Evolutionary conservation across 2,329 filamentous ascomycete genomes (phyloP).

Genomic region (Fusarium veterinarium): DNA sequence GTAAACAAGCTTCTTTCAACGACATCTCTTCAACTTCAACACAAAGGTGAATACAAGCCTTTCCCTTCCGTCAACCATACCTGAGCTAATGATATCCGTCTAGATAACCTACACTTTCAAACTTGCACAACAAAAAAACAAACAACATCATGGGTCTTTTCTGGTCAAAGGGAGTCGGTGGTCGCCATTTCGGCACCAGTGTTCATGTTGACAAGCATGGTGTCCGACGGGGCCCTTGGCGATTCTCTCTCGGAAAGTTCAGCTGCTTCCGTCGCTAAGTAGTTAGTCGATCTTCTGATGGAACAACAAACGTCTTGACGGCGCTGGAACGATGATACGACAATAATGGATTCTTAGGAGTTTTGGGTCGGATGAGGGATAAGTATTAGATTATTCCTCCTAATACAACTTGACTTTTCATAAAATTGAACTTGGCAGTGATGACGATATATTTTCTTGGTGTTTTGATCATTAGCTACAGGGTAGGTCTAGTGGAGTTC

Average conservation of each 20-base stretch:
- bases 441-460: not conserved
- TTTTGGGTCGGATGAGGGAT: slow-evolving; percentile 1
- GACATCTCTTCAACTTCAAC: slow-evolving; percentile 5
- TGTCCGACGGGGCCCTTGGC: slow-evolving; percentile 62
- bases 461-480: not conserved
- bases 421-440: not conserved
- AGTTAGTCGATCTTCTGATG: not conserved
- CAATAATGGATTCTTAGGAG: slow-evolving; percentile 13
- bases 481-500: slow-evolving; percentile 12
- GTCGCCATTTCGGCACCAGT: slow-evolving; percentile 62
- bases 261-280: slow-evolving; percentile 60
- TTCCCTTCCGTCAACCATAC: no score
- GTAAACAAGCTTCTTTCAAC: slow-evolving; percentile 41
- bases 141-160: slow-evolving; percentile 58
- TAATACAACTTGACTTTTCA: slow-evolving; percentile 14
- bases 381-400: not conserved
- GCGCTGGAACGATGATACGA: slow-evolving; percentile 19
- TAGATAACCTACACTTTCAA: slow-evolving; percentile 4
- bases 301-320: not conserved
- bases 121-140: not conserved
- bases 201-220: slow-evolving; percentile 59
- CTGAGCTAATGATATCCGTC: slow-evolving; percentile 3
- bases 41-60: slow-evolving; percentile 5
- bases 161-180: slow-evolving; percentile 60
- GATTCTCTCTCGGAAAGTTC: slow-evolving; percentile 61